Evolutionary conservation across 805 yeast species (phyloP).

Genomic region (Saccharomyces jurei): DNA sequence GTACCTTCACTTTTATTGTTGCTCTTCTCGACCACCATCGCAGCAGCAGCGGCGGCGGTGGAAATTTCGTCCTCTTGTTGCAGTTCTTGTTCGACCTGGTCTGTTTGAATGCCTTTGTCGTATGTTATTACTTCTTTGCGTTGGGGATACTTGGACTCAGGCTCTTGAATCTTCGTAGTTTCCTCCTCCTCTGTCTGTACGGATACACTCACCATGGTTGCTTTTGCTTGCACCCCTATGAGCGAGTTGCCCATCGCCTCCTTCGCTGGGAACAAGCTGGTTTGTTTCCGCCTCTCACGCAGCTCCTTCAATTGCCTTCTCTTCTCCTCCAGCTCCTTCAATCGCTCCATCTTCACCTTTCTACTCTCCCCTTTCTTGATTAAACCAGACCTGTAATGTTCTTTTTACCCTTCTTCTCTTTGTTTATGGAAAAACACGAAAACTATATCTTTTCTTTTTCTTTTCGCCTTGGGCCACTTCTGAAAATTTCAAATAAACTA

Average conservation of each 20-base stretch:
- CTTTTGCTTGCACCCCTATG: not conserved
- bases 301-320: slow-evolving; percentile 43
- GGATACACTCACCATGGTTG: slow-evolving; percentile 10
- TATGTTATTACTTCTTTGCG: slow-evolving; percentile 12
- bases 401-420: not conserved
- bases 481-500: slow-evolving; percentile 2
- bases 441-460: not conserved
- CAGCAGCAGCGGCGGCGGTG: not conserved
- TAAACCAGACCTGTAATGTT: not conserved
- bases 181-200: slow-evolving; percentile 17
- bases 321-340: slow-evolving; percentile 45
- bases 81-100: not conserved
- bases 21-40: not conserved
- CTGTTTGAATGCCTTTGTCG: slow-evolving; percentile 22
- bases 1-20: not conserved
- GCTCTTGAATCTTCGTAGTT: not conserved
- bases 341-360: slow-evolving; percentile 21
- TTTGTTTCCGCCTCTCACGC: slow-evolving; percentile 36
- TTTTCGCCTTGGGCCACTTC: slow-evolving; percentile 7
- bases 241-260: slow-evolving; percentile 11
- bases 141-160: not conserved
- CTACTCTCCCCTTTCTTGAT: not conserved
- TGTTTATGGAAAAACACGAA: slow-evolving; percentile 3
- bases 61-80: not conserved
- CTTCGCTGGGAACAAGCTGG: slow-evolving; percentile 2